Percentiles rank a stretch among this genome's conserved stretches.
Conservation (phyloP, 2,329 filamentous ascomycete species). For the Emmonsiellopsis sp. region DNA sequence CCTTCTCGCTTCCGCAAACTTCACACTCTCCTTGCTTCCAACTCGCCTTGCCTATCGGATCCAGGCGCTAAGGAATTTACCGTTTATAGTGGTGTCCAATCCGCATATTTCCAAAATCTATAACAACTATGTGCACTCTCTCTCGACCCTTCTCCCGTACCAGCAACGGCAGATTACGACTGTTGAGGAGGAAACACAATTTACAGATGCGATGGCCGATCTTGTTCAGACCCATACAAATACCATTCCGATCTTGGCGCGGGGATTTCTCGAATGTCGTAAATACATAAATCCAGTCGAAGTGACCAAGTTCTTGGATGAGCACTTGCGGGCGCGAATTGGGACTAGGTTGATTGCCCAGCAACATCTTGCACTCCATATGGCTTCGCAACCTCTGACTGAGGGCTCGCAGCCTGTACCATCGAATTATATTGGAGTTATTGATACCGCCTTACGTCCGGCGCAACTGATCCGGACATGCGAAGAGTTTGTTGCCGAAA, state of each 20-base stretch:
- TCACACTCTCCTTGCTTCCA: slow-evolving; percentile 85
- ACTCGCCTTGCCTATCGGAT: slow-evolving; percentile 90
- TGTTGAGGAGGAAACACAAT: slow-evolving; percentile 78
- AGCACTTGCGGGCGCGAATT: slow-evolving; percentile 86
- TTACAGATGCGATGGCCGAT: slow-evolving; percentile 87
- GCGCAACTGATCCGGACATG: slow-evolving; percentile 74
- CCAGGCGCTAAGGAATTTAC: slow-evolving; percentile 82
- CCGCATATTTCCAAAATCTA: slow-evolving; percentile 91
- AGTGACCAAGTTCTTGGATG: slow-evolving; percentile 87
- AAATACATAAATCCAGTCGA: slow-evolving; percentile 77
- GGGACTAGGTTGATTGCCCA: slow-evolving; percentile 90
- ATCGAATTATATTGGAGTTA: slow-evolving; percentile 79
- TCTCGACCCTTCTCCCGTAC: slow-evolving; percentile 84
- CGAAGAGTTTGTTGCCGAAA: slow-evolving; percentile 85
- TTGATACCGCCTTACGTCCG: slow-evolving; percentile 80
- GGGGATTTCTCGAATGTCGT: slow-evolving; percentile 85
- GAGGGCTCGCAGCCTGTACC: slow-evolving; percentile 34
- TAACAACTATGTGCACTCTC: slow-evolving; percentile 87
- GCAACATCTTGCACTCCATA: slow-evolving; percentile 89
- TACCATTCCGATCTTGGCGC: slow-evolving; percentile 85
- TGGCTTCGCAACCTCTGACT: slow-evolving; percentile 62
- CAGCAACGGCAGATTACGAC: slow-evolving; percentile 62
- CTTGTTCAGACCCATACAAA: slow-evolving; percentile 92
- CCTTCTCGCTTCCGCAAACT: slow-evolving; percentile 85
- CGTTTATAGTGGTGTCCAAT: slow-evolving; percentile 98